These are phyloP conservation scores for Cystoderma amianthinum DNA, from an alignment of 768 basidiomycete genomes.

Conservation along the genomic window DNA sequence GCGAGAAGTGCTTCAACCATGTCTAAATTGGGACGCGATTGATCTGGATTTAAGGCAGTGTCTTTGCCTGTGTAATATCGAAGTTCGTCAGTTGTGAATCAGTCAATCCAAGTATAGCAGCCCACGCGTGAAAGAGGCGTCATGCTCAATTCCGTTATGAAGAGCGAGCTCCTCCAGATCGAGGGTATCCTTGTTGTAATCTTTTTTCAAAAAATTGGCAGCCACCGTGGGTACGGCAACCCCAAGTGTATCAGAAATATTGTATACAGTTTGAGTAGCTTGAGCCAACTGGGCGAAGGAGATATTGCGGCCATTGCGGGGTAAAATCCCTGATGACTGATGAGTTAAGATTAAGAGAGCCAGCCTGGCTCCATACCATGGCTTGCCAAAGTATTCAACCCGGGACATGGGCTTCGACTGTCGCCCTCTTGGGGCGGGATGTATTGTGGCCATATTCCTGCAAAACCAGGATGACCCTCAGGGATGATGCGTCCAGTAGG, in stretches of 20 bases:
- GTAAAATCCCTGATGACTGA: slow-evolving; percentile 44
- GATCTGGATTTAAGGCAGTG: slow-evolving; percentile 5
- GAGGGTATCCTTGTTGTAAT: slow-evolving; percentile 52
- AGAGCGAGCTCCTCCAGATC: slow-evolving; percentile 62
- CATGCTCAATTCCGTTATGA: slow-evolving; percentile 75
- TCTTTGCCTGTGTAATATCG: too few species aligned
- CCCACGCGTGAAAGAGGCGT: slow-evolving; percentile 56
- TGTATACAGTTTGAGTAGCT: slow-evolving; percentile 50
- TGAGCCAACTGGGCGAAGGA: slow-evolving; percentile 43
- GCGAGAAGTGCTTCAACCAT: slow-evolving; percentile 51
- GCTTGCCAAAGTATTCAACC: slow-evolving; percentile 76
- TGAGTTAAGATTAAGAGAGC: neutral
- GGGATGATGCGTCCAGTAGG: slow-evolving; percentile 51
- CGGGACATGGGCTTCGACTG: slow-evolving; percentile 70
- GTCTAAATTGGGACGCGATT: slow-evolving; percentile 33
- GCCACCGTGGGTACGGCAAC: slow-evolving; percentile 57
- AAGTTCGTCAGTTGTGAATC: too few species aligned
- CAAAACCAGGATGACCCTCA: slow-evolving; percentile 45
- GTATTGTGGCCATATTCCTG: slow-evolving; percentile 66
- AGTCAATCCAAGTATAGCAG: too few species aligned
- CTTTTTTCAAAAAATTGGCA: slow-evolving; percentile 49
- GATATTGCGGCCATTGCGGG: slow-evolving; percentile 65
- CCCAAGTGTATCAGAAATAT: slow-evolving; percentile 64
- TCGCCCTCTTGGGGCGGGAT: slow-evolving; percentile 51
- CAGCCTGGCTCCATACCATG: slow-evolving; percentile 51